Evolutionary conservation across 495 filamentous ascomycete genomes (phyloP).

Genomic region (Xanthoparmelia taractica): DNA sequence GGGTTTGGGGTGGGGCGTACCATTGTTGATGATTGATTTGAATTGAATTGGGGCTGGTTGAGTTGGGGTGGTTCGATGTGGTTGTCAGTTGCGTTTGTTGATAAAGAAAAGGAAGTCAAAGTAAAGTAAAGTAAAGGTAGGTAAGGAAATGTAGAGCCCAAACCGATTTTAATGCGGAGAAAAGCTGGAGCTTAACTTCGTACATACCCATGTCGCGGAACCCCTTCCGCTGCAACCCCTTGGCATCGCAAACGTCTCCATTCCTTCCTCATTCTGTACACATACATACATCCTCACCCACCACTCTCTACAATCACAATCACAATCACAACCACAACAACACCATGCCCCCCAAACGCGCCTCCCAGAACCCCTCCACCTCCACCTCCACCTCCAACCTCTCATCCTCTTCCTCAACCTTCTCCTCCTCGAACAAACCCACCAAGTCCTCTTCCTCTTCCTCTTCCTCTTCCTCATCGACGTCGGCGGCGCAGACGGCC

Average conservation of each 20-base stretch:
- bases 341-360: constrained; percentile 47
- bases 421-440: constrained; percentile 21
- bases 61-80: too few relatives aligned
- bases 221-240: neutral
- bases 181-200: neutral
- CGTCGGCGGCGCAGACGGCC: constrained; percentile 40
- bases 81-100: too few relatives aligned
- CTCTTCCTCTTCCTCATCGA: constrained; percentile 43
- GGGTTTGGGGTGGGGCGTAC: neutral
- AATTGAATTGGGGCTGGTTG: too few relatives aligned
- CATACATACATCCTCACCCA: too few relatives aligned
- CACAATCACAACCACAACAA: constrained; percentile 3
- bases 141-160: too few relatives aligned
- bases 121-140: too few relatives aligned
- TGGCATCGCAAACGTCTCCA: constrained; percentile 14
- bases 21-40: neutral
- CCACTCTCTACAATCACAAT: constrained; percentile 1
- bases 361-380: constrained; percentile 32
- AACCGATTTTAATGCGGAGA: too few relatives aligned
- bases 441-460: constrained; percentile 26
- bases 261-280: too few relatives aligned
- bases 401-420: constrained; percentile 30
- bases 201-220: constrained; percentile 10
- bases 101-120: too few relatives aligned
- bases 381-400: constrained; percentile 30